Evolutionary conservation across 2,329 filamentous ascomycete genomes (phyloP), one percentile per base, ranked within the genome.

Genomic region (Penicillium sclerotigenum): DNA sequence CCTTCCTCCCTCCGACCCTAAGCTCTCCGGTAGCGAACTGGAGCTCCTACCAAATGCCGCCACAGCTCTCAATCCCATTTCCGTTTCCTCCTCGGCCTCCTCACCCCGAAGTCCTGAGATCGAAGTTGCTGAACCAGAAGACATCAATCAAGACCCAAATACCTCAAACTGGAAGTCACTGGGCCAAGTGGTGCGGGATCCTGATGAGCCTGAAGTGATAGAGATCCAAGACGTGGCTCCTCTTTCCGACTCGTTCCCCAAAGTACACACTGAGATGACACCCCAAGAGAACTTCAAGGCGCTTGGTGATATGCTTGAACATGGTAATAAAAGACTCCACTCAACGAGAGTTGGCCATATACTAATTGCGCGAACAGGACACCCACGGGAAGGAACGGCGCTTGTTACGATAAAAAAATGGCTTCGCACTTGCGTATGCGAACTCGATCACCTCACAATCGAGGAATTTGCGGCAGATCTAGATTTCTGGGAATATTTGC

Each of bases 81-180:
- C 76, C 8, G 68, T 78, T 45, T 68, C 73, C 10, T 78, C 77
- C 5, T 77, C 78, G 16, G 72, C 77, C 13, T 68, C 72, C 71
- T 72, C 41, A 24, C 40, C 41, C 9, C 47, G 26, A 34, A 79
- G 77, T 51, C 77, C 76, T 11, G 74, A 78, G 53, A 80, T 80
- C 31, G 78, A 81, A 64, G 76, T 80, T 16, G 76, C 77, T 8
- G 77, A 79, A 41, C 65, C 74, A 18, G 79, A 81, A 66, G 79
- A 80, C 54, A 77, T 78, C 63, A 75, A 78, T 49, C 75, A 79
- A 60, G 76, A 80, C 50, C 72, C 75, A 2, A 73, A 73, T 29
- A 71, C 72, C 20, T 76, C 77, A 9, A 76, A 66, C 58, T 80
- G 78, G 78, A 72, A 68, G 55, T 65, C 69, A 3, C 57, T 77